Percentiles rank a stretch among this genome's conserved stretches.
Evolutionary conservation across 257 asterid genomes (phyloP).

Genomic region (Oldenlandia corymbosa): DNA sequence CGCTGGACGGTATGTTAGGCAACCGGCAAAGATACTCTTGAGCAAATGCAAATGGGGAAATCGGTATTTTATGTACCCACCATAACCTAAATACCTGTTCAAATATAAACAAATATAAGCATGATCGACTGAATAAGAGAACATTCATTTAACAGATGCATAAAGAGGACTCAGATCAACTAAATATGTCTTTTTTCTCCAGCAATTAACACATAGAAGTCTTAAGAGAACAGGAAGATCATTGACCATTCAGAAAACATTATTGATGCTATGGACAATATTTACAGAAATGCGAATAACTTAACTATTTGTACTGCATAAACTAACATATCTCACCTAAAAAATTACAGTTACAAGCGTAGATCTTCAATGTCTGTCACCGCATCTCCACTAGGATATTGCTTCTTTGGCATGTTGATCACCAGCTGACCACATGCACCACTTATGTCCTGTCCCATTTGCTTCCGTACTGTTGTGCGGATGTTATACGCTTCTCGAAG

Average conservation of each 20-base stretch:
- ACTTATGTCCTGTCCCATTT: constrained; percentile 98
- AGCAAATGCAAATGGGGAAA: background rate
- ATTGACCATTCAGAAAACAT: background rate
- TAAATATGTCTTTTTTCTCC: background rate
- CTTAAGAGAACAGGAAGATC: background rate
- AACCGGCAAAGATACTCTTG: background rate
- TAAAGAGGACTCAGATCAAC: background rate
- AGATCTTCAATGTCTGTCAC: constrained; percentile 92
- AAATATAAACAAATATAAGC: background rate
- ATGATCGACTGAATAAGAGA: no score
- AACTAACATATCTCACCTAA: background rate
- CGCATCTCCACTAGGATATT: constrained; percentile 29
- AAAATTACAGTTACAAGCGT: constrained; percentile 24
- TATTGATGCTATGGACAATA: background rate
- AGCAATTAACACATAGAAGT: background rate
- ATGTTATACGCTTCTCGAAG: constrained; percentile 74
- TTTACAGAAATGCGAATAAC: background rate
- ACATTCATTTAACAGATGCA: no score
- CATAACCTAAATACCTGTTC: background rate
- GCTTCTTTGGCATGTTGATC: constrained; percentile 40
- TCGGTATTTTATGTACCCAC: background rate
- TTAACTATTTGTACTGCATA: background rate
- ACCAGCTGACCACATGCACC: constrained; percentile 99
- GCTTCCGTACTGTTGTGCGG: constrained; percentile 84
- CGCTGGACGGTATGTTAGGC: background rate